Conservation (phyloP, 139 green algal species). For the Cymbomonas tetramitiformis region DNA sequence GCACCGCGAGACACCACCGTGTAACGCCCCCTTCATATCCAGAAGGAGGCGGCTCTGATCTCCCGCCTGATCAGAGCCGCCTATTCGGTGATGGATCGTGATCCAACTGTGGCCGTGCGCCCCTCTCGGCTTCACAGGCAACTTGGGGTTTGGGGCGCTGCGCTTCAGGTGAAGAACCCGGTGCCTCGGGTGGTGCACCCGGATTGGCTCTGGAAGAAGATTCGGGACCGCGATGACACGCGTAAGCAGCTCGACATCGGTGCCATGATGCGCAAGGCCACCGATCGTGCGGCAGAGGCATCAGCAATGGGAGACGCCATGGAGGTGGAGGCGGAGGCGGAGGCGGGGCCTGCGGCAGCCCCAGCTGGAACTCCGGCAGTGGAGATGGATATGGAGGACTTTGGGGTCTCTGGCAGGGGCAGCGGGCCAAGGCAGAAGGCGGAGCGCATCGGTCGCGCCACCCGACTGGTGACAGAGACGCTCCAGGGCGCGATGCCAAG, state of each 20-base stretch:
- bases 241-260: conserved; percentile 43
- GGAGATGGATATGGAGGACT: conserved; percentile 28
- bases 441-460: too few relatives aligned
- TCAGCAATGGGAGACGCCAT: too few relatives aligned
- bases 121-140: neutral
- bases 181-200: conserved; percentile 71
- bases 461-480: too few relatives aligned
- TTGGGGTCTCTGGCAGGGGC: neutral
- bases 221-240: conserved; percentile 55
- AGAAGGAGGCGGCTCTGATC: too few relatives aligned
- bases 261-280: neutral
- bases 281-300: neutral
- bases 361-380: neutral
- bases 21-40: too few relatives aligned
- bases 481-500: too few relatives aligned
- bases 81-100: neutral
- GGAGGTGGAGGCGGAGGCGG: neutral
- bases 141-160: neutral
- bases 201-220: conserved; percentile 80
- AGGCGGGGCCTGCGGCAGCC: neutral
- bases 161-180: conserved; percentile 54
- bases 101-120: too few relatives aligned
- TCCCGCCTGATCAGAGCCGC: too few relatives aligned
- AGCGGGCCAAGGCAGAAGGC: too few relatives aligned
- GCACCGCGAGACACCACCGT: too few relatives aligned